Conservation (phyloP, 139 green algal genomes). For the Chlamydomonas incerta region DNA sequence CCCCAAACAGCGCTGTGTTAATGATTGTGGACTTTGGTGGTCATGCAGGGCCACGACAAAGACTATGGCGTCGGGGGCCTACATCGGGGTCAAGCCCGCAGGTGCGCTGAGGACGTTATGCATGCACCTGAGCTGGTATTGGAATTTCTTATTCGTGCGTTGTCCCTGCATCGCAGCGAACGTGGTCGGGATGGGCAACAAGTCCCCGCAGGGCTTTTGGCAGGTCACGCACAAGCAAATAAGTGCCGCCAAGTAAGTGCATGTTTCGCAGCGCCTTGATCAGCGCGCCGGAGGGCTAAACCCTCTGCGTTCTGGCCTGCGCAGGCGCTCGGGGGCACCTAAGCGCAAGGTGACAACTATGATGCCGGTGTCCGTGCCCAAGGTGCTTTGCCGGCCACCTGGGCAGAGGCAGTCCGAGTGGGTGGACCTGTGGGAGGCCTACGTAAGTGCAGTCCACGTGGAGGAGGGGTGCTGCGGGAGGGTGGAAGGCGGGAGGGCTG, state of each 20-base stretch:
- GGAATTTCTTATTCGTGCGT: neutral
- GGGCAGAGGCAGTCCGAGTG: conserved; percentile 71
- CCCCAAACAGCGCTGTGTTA: too few relatives aligned
- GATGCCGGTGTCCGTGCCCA: conserved; percentile 65
- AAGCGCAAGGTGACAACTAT: conserved; percentile 58
- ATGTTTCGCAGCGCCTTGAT: too few relatives aligned
- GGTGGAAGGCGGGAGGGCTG: neutral
- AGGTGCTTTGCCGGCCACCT: conserved; percentile 60
- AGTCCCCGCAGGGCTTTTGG: conserved; percentile 51
- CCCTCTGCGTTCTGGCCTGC: neutral
- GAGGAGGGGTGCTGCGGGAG: too few relatives aligned
- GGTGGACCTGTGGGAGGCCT: conserved; percentile 77
- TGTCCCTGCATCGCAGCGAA: conserved; percentile 4
- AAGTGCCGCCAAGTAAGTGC: conserved; percentile 43
- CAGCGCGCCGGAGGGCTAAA: too few relatives aligned
- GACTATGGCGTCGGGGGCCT: neutral
- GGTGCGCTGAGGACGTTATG: conserved; percentile 21
- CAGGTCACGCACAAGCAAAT: conserved; percentile 52
- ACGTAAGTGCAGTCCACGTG: conserved; percentile 53
- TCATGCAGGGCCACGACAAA: too few relatives aligned
- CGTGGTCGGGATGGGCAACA: conserved; percentile 17
- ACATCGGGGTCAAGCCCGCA: conserved; percentile 56
- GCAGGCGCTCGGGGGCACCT: conserved; percentile 41
- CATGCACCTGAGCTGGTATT: too few relatives aligned
- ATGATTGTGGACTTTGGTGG: too few relatives aligned